Conservation (phyloP, 2,329 filamentous ascomycete species). For the Biscogniauxia mediterranea region DNA sequence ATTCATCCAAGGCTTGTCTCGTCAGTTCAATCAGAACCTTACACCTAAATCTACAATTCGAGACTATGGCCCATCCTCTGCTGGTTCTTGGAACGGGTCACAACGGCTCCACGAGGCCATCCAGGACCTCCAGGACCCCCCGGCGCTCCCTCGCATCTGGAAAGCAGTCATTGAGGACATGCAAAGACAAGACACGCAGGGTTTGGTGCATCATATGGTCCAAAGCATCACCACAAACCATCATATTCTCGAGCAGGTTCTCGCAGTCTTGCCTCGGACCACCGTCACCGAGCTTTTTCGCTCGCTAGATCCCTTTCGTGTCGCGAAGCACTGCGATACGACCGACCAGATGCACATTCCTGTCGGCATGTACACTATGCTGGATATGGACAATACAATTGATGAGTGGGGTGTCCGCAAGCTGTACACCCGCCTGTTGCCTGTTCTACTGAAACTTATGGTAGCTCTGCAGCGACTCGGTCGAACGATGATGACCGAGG, state of each 20-base stretch:
- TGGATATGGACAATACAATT: slow-evolving; percentile 36
- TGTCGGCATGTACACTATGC: slow-evolving; percentile 39
- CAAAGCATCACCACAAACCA: slow-evolving; percentile 21
- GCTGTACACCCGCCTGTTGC: slow-evolving; percentile 39
- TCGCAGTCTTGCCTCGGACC: slow-evolving; percentile 46
- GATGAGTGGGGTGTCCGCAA: slow-evolving; percentile 46
- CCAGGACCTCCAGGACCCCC: too few species aligned
- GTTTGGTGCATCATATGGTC: slow-evolving; percentile 19
- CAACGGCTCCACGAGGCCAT: too few species aligned
- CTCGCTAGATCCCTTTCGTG: slow-evolving; percentile 56
- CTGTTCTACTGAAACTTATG: slow-evolving; percentile 35
- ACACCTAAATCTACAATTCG: background rate
- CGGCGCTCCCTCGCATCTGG: too few species aligned
- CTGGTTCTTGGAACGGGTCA: too few species aligned
- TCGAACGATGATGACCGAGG: slow-evolving; percentile 34
- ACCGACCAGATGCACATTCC: slow-evolving; percentile 40
- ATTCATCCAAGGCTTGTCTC: slow-evolving; percentile 15
- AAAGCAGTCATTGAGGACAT: background rate
- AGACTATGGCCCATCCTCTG: background rate
- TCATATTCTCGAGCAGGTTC: slow-evolving; percentile 30
- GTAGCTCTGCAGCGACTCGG: slow-evolving; percentile 31
- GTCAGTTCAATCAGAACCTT: background rate
- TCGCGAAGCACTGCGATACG: slow-evolving; percentile 50
- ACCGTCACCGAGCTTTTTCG: slow-evolving; percentile 64
- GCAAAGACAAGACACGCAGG: slow-evolving; percentile 16